A percentile compares a stretch with the other conserved stretches of the same genome.
Conservation (phyloP, 257 asterid genomes). For the Solanum peruvianum region DNA sequence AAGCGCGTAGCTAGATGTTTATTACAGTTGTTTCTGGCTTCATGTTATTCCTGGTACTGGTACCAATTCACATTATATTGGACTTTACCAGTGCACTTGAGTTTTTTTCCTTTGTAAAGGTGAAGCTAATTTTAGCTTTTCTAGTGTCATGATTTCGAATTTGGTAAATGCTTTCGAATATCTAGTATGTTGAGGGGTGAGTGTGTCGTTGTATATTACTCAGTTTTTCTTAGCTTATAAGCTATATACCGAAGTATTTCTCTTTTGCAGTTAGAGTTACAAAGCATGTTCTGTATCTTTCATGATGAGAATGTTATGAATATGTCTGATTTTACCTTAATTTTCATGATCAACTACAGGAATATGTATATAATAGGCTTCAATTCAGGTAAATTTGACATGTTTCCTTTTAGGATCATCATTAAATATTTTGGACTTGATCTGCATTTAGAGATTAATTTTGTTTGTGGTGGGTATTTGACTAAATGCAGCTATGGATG, state of each 20-base stretch:
- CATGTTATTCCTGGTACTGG: neutral
- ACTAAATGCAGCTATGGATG: slow-evolving; percentile 69
- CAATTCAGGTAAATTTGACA: slow-evolving; percentile 61
- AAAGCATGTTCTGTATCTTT: neutral
- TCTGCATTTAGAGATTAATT: neutral
- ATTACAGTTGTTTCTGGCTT: neutral
- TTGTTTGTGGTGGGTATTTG: neutral
- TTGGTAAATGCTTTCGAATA: neutral
- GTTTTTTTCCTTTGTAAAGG: neutral
- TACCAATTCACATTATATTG: neutral
- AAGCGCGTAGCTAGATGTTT: neutral
- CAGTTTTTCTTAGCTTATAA: neutral
- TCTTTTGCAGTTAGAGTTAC: neutral
- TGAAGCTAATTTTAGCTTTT: neutral
- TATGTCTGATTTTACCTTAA: neutral
- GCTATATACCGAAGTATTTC: neutral
- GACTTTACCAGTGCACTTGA: neutral
- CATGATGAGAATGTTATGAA: neutral
- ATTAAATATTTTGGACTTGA: neutral
- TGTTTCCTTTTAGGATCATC: neutral
- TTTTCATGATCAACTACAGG: slow-evolving; percentile 36
- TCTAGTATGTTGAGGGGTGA: neutral
- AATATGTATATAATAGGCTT: slow-evolving; percentile 86
- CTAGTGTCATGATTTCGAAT: neutral
- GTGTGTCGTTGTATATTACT: neutral